Conservation (phyloP, 1,284 basidiomycete species). For the Malassezia vespertilionis region DNA sequence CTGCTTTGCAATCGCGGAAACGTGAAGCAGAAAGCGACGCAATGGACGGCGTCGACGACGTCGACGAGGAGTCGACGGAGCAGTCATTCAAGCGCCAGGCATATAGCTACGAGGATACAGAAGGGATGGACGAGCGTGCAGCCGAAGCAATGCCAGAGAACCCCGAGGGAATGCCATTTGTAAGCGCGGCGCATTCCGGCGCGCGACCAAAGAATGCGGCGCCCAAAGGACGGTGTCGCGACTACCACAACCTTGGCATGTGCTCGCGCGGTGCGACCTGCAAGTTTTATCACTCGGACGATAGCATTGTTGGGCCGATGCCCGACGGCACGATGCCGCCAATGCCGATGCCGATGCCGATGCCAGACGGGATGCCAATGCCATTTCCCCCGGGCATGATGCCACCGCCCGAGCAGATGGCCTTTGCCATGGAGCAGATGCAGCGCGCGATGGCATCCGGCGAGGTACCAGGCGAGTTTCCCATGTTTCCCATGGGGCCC, state of each 20-base stretch:
- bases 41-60: background rate
- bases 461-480: constrained; percentile 1
- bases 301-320: constrained; percentile 18
- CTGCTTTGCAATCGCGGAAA: constrained; percentile 8
- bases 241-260: constrained; percentile 53
- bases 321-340: constrained; percentile 3
- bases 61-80: background rate
- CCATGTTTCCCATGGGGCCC: background rate
- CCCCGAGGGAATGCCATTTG: constrained; percentile 6
- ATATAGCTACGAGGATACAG: background rate
- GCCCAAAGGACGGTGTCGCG: constrained; percentile 33
- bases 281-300: constrained; percentile 65
- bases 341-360: constrained; percentile 9
- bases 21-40: constrained; percentile 4
- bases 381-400: constrained; percentile 17
- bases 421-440: constrained; percentile 14
- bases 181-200: constrained; percentile 1
- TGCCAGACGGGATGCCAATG: no score
- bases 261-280: constrained; percentile 80
- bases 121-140: constrained; percentile 1
- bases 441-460: constrained; percentile 8
- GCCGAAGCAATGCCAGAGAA: constrained; percentile 5
- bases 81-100: constrained; percentile 11
- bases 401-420: constrained; percentile 7
- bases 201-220: constrained; percentile 13